phyloP scores from a whole-genome alignment of 305 asterid genomes.

The Withania somnifera region DNA sequence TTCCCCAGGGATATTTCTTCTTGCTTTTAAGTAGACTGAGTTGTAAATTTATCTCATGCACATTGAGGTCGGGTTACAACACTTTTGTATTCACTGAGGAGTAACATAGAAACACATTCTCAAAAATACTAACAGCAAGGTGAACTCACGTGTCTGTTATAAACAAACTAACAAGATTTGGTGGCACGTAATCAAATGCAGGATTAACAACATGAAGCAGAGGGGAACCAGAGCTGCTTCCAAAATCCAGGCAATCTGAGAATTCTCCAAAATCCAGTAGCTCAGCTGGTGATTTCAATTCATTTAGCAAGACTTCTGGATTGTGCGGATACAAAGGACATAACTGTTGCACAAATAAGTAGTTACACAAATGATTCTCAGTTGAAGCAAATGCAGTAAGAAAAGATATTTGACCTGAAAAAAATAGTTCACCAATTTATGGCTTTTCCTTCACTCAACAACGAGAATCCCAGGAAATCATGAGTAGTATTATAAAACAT shows the following conservation, averaged over 20 bases:
- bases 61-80: not conserved
- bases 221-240: slow-evolving; percentile 70
- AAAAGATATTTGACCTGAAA: not conserved
- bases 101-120: not conserved
- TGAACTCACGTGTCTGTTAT: slow-evolving; percentile 90
- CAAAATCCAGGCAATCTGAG: slow-evolving; percentile 87
- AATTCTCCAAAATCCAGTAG: slow-evolving; percentile 93
- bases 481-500: not conserved
- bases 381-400: slow-evolving; percentile 8
- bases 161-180: slow-evolving; percentile 83
- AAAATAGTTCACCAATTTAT: not conserved
- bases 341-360: slow-evolving; percentile 32
- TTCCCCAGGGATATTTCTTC: not conserved
- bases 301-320: slow-evolving; percentile 92
- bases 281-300: slow-evolving; percentile 91
- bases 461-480: not conserved
- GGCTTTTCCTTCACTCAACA: not conserved
- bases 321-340: slow-evolving; percentile 96
- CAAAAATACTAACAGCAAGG: slow-evolving; percentile 3
- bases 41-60: not conserved
- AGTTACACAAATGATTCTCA: slow-evolving; percentile 12
- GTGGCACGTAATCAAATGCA: slow-evolving; percentile 94
- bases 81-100: not conserved
- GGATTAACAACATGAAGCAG: slow-evolving; percentile 89
- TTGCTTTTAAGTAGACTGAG: not conserved